These are phyloP conservation scores for Lactuca sativa DNA, from an alignment of 129 eudicot species.

Conservation along the genomic window DNA sequence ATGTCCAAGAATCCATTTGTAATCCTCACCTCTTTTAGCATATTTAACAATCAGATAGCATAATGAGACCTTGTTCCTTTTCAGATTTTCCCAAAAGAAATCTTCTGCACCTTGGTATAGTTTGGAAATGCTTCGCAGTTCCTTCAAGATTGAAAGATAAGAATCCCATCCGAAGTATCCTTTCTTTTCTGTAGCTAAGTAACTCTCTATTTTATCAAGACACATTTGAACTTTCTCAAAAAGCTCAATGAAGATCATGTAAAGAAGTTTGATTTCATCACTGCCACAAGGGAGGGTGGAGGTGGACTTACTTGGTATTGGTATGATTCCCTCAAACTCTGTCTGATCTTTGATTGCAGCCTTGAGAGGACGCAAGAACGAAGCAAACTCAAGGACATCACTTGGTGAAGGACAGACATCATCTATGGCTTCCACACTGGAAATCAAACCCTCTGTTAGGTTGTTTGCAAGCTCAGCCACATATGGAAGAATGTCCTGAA, in stretches of 20 bases:
- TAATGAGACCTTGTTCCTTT: conserved; percentile 44
- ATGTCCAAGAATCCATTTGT: conserved; percentile 61
- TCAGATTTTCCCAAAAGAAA: conserved; percentile 49
- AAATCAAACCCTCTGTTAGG: conserved; percentile 36
- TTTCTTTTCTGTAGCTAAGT: conserved; percentile 29
- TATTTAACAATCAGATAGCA: conserved; percentile 47
- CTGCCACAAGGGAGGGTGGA: conserved; percentile 25
- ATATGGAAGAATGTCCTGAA: conserved; percentile 57
- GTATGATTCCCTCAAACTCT: background rate
- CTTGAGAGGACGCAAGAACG: conserved; percentile 50
- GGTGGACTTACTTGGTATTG: conserved; percentile 12
- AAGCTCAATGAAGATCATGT: conserved; percentile 37
- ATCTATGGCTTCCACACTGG: conserved; percentile 24
- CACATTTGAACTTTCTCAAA: conserved; percentile 50
- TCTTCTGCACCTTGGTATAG: conserved; percentile 52
- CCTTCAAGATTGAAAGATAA: conserved; percentile 60
- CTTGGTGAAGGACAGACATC: conserved; percentile 26
- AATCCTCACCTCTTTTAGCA: conserved; percentile 60
- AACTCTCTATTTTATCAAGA: conserved; percentile 48
- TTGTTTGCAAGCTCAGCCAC: conserved; percentile 50
- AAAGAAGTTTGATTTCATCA: conserved; percentile 39
- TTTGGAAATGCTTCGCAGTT: conserved; percentile 45
- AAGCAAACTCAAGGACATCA: conserved; percentile 56
- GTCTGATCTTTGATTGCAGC: conserved; percentile 26
- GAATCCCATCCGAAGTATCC: conserved; percentile 49